A percentile compares a stretch with the other conserved stretches of the same genome.
Evolutionary conservation across 83 land plant genomes (phyloP).

Genomic region (Thuja plicata): DNA sequence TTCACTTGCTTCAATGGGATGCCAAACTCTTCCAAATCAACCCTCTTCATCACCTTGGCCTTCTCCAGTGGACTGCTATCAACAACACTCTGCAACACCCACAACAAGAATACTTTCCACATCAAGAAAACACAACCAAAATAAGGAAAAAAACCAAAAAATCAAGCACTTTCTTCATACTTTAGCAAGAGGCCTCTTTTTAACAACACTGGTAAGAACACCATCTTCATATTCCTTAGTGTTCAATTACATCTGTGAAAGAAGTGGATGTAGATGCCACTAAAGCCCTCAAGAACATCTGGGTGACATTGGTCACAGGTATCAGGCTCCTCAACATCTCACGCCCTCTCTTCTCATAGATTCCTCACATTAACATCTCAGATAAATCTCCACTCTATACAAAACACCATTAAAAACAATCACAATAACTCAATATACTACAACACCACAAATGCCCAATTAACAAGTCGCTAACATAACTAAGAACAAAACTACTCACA

Average conservation of each 20-base stretch:
- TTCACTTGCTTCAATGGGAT: conserved; percentile 19
- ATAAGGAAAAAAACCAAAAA: not conserved
- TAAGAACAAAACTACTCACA: no score
- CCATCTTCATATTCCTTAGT: not conserved
- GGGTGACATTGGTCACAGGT: conserved; percentile 13
- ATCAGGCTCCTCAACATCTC: conserved; percentile 11
- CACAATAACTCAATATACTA: not conserved
- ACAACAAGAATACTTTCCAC: not conserved
- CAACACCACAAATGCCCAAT: no score
- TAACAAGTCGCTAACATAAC: no score
- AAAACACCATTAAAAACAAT: not conserved
- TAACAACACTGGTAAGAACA: not conserved
- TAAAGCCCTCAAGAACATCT: conserved; percentile 12
- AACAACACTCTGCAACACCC: not conserved
- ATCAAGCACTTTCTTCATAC: not conserved
- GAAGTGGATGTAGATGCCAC: not conserved
- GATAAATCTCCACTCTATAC: conserved; percentile 12
- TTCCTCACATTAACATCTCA: conserved; percentile 18
- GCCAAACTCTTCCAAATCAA: not conserved
- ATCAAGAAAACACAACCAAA: not conserved
- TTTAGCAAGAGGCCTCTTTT: not conserved
- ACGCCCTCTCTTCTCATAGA: not conserved
- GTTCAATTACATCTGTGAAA: not conserved
- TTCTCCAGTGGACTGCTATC: not conserved
- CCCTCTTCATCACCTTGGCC: not conserved